Evolutionary conservation across 2,329 filamentous ascomycete species (phyloP), one percentile per base, ranked within the genome.

Genomic region (Arthroderma uncinatum): DNA sequence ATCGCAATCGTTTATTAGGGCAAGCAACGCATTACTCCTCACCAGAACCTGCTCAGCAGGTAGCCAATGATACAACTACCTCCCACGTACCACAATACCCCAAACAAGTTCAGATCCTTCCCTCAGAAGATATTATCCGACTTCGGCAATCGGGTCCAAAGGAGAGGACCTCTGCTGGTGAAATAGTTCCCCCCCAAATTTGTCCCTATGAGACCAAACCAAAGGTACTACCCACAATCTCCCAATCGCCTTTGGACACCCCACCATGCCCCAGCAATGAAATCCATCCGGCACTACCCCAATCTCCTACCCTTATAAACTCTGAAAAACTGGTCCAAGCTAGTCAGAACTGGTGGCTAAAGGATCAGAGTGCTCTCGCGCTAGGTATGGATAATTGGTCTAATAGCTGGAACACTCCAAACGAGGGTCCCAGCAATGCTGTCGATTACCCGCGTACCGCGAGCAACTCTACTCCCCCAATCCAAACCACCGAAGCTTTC

Each of bases 291-390:
- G 30, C 48, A 12, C 16, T 52, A 4, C 58, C 59, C 21, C 58
- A 60, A 56, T 37, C 54, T 9, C 53, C 60, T 6, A 21, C 42
- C 54, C 84, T 85, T 59, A 80, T 81, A 23, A 79, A 78, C 7
- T 74, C 83, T 0, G 81, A 84, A 36, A 79, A 79, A 47, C 68
- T 86, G 4, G 76, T 85, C 2, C 77, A 80, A 48, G 82, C 85
- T 53, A 81, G 79, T 52, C 81, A 84, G 59, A 80, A 85, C 62
- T 83, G 80, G 81, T 84, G 82, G 75, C 75, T 83, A 56, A 73
- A 78, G 36, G 83, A 87, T 64, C 82, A 86, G 63, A 78, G 74
- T 16, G 78, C 80, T 53, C 70, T 86, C 2, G 82, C 80, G 0
- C 68, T 79, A 2, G 83, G 82, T 1, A 81, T 86, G 61, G 83